Evolutionary conservation across 1,139 yeast genomes (phyloP), one percentile per base, ranked within the genome.

Genomic region (Lodderomyces jiufengensis): DNA sequence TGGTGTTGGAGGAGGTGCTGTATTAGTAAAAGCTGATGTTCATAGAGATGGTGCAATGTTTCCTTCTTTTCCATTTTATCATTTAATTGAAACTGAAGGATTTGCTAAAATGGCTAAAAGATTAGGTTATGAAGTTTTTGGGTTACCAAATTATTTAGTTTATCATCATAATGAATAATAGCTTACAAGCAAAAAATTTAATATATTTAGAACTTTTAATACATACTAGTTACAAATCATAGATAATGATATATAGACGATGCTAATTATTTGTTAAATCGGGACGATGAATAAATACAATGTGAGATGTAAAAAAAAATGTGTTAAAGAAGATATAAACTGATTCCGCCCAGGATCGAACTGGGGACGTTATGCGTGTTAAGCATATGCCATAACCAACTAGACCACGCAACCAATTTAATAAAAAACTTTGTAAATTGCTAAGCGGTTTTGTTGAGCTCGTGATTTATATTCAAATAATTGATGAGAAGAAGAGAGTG

Each of bases 281-380:
- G n/a, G n/a, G n/a, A n/a, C n/a, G n/a, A n/a, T n/a, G n/a, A n/a
- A n/a, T n/a, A n/a, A n/a, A n/a, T n/a, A n/a, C n/a, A n/a, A n/a
- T n/a, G n/a, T n/a, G n/a, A n/a, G n/a, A n/a, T n/a, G n/a, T n/a
- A n/a, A 23, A 13, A 29, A n/a, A 18, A 23, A 21, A 5, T 21
- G 16, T 25, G 22, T 24, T 36, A 31, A 25, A 18, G 30, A 34
- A 32, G 34, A 34, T n/a, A n/a, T n/a, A n/a, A 18, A 18, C 20
- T 86, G 95, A 84, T 84, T 84, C 78, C 83, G 88, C 95, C 95
- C 96, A 86, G 96, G 95, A 84, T 87, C 95, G 96, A 87, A 87
- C 96, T 85, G 95, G 95, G 95, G 95, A 87, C 95, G 90, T 85
- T 84, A 90, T 84, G 95, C 95, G 95, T 86, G 95, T 86, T 85